Conservation (phyloP, 1,284 basidiomycete genomes). For the Erythrobasidium hasegawianum region DNA sequence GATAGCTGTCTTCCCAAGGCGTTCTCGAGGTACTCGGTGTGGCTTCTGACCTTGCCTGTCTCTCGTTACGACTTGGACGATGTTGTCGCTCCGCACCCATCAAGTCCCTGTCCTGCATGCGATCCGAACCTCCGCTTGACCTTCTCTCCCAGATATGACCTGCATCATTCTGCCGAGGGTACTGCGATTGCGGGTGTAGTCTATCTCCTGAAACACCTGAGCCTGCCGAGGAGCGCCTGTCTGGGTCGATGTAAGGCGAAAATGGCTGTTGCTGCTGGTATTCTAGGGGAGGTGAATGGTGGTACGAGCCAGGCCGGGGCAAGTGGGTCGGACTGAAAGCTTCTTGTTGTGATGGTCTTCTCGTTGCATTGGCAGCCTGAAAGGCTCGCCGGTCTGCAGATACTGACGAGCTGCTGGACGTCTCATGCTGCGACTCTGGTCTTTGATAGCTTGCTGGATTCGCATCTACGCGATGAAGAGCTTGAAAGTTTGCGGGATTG, state of each 20-base stretch:
- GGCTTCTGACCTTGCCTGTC: constrained; percentile 14
- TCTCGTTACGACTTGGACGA: constrained; percentile 5
- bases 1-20: background rate
- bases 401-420: constrained; percentile 21
- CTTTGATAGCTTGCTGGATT: background rate
- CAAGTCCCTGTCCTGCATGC: background rate
- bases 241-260: constrained; percentile 12
- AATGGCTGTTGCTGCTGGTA: constrained; percentile 3
- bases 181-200: constrained; percentile 2
- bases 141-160: constrained; percentile 20
- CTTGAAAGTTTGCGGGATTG: too few species aligned
- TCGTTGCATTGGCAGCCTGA: background rate
- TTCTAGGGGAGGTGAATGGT: constrained; percentile 14
- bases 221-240: constrained; percentile 21
- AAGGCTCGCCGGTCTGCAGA: constrained; percentile 9
- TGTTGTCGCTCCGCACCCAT: constrained; percentile 6
- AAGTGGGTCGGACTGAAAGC: too few species aligned
- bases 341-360: constrained; percentile 12
- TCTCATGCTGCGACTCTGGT: constrained; percentile 20
- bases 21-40: background rate
- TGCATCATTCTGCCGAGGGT: constrained; percentile 3
- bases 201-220: constrained; percentile 2
- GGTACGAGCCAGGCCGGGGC: background rate
- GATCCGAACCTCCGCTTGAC: constrained; percentile 22
- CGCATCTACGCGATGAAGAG: background rate